Percentiles rank a stretch among this genome's conserved stretches.
phyloP scores from a whole-genome alignment of 148 eudicot genomes.

The Fagopyrum tataricum region DNA sequence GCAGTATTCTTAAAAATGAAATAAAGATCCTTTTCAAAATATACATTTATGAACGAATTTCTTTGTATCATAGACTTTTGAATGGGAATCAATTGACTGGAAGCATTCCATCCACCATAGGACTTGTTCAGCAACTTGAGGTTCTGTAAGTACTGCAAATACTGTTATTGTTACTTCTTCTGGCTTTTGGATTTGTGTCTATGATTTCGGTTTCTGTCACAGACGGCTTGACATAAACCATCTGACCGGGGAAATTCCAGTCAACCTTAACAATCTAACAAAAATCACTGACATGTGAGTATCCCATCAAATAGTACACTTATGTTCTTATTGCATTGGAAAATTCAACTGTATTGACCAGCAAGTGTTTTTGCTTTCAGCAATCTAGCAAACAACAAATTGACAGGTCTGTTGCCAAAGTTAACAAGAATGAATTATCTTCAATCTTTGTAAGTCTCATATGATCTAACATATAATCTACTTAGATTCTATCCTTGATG shows the following conservation, averaged over 20 bases:
- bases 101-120: constrained; percentile 59
- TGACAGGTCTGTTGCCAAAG: constrained; percentile 37
- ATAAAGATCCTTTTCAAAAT: neutral
- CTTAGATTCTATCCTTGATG: neutral
- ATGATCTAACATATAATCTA: neutral
- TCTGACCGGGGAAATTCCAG: constrained; percentile 54
- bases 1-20: neutral
- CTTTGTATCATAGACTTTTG: constrained; percentile 37
- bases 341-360: neutral
- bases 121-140: constrained; percentile 68
- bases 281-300: constrained; percentile 61
- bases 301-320: neutral
- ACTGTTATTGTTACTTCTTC: neutral
- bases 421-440: too few relatives aligned
- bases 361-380: constrained; percentile 22
- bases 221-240: constrained; percentile 81
- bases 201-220: constrained; percentile 14
- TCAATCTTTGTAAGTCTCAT: too few relatives aligned
- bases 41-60: neutral
- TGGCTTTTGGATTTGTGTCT: neutral
- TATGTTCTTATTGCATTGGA: too few relatives aligned
- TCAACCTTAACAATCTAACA: constrained; percentile 73
- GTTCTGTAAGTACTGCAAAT: constrained; percentile 59
- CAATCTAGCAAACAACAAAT: constrained; percentile 61
- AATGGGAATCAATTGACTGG: constrained; percentile 72